Evolutionary conservation across 768 basidiomycete genomes (phyloP), one percentile per base, ranked within the genome.

Genomic region (Pleurotus platypus): DNA sequence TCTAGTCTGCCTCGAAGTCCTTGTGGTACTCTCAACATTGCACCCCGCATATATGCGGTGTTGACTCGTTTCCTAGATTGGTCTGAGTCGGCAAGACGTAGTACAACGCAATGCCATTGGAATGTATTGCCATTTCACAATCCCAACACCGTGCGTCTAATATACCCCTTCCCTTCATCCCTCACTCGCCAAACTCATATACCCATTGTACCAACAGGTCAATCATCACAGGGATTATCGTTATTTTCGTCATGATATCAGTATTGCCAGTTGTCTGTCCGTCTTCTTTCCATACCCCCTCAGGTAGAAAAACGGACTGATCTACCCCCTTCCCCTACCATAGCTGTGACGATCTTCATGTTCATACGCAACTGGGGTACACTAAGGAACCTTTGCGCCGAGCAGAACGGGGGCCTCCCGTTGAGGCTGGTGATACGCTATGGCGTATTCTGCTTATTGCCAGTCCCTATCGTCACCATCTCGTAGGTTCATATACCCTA

Each of bases 381-480:
- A 5, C 49, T 60, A 15, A 47, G 57, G 26, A 20, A 38, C 4
- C 11, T 37, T 9, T 55, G 51, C 7, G 39, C 24, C 15, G 20
- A 39, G 39, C 16, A 56, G 39, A 50, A 27, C 22, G 18, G 48
- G 13, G 54, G 45, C 12, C 48, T 66, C 8, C 59, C 61, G 12
- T 37, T 50, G 5, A 57, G 63, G 11, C 61, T 62, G 60, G 45
- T 64, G 18, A 54, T 66, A 46, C 65, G 65, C n/a, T 57, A 64
- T 15, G 18, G 40, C 16, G n/a, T 63, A 1, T 61, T 63, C 35
- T 59, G 60, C 13, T 15, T 61, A 4, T 53, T 60, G 6, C 57
- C 39, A 12, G 4, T 60, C 15, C 55, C 58, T 12, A 54, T 54
- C 22, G 51, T 54, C 18, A 54, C 51, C 5, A 54, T 43, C 4